Evolutionary conservation across 495 filamentous ascomycete species (phyloP).

Genomic region (Darksidea phi): DNA sequence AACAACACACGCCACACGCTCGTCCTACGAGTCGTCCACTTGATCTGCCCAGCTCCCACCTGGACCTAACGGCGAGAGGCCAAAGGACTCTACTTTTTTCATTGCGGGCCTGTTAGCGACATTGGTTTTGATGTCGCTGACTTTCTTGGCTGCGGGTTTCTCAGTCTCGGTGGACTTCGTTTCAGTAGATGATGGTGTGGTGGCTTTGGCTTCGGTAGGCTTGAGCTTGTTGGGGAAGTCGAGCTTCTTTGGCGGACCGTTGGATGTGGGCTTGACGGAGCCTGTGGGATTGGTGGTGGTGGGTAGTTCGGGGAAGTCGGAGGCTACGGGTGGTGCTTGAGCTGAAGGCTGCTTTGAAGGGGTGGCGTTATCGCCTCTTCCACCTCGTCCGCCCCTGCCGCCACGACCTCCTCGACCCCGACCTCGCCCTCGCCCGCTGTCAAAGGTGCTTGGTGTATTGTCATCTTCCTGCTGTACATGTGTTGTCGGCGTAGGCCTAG

Average conservation of each 20-base stretch:
- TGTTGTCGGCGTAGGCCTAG: constrained; percentile 11
- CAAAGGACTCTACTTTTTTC: constrained; percentile 31
- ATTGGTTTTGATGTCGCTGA: neutral
- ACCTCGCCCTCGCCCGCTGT: neutral
- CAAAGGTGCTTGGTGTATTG: neutral
- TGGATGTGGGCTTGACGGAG: neutral
- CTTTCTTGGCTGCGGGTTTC: neutral
- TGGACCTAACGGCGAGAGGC: constrained; percentile 18
- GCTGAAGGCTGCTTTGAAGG: constrained; percentile 1
- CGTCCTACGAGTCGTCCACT: constrained; percentile 31
- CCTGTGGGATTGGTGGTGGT: neutral
- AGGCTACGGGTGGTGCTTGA: constrained; percentile 28
- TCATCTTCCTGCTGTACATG: constrained; percentile 11
- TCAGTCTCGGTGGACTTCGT: neutral
- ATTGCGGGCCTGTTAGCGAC: constrained; percentile 2
- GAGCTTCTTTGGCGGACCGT: constrained; percentile 22
- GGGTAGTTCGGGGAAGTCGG: constrained; percentile 40
- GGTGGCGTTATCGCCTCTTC: constrained; percentile 19
- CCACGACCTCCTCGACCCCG: constrained; percentile 22
- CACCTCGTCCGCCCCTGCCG: constrained; percentile 18
- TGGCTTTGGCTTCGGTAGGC: constrained; percentile 22
- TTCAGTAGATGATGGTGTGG: constrained; percentile 3
- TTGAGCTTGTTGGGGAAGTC: constrained; percentile 31
- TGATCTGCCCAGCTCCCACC: constrained; percentile 38
- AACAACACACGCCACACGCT: too few species aligned